phyloP scores from a whole-genome alignment of 2,329 filamentous ascomycete genomes.

The Fusarium sp. region DNA sequence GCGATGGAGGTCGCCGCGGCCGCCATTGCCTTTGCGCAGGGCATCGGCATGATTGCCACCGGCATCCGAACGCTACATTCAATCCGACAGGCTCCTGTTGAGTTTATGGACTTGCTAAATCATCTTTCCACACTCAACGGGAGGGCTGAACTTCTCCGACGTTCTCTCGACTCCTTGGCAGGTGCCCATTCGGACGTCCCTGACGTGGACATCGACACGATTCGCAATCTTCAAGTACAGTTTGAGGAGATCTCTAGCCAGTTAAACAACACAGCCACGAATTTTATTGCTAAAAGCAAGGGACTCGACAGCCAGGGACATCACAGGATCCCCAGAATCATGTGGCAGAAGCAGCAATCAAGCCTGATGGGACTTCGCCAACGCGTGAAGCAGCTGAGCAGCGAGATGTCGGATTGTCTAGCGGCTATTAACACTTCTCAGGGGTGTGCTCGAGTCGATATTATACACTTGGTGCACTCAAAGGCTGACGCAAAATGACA shows the following conservation, averaged over 20 bases:
- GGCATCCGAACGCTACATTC: neutral
- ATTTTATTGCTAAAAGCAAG: neutral
- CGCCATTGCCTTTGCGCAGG: neutral
- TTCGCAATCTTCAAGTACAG: neutral
- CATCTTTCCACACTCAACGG: neutral
- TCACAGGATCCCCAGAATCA: neutral
- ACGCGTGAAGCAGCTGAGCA: neutral
- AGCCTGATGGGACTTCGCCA: neutral
- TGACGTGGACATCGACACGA: neutral
- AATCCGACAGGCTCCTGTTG: neutral
- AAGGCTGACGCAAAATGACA: neutral
- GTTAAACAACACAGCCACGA: neutral
- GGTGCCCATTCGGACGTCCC: neutral
- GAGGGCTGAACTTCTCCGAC: neutral
- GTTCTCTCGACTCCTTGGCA: neutral
- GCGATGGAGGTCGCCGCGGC: neutral
- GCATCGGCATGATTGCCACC: neutral
- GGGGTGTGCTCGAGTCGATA: neutral
- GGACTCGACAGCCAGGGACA: neutral
- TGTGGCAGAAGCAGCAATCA: neutral
- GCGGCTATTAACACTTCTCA: neutral
- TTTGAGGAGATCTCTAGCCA: neutral
- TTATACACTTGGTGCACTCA: neutral
- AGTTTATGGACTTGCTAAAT: neutral
- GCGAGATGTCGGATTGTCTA: neutral